Evolutionary conservation across 2,329 filamentous ascomycete species (phyloP).

Genomic region (Xylariaceae sp.): DNA sequence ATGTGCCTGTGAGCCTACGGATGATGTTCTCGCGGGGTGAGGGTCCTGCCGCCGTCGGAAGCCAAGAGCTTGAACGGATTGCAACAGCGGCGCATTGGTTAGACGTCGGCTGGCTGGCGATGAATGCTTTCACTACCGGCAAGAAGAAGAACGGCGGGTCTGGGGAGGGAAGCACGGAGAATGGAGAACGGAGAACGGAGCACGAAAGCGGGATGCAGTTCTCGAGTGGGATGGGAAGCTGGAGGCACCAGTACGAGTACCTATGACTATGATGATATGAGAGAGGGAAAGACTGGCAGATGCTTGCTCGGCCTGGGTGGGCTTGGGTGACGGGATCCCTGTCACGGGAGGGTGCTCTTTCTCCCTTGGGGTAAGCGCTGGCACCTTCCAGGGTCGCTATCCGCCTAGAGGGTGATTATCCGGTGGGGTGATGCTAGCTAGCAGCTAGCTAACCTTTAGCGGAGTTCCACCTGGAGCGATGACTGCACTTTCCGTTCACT

Average conservation of each 20-base stretch:
- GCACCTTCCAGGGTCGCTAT: not conserved
- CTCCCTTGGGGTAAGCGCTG: not conserved
- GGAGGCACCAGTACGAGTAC: not conserved
- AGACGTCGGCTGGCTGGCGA: not conserved
- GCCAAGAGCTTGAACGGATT: constrained; percentile 5
- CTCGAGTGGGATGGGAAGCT: not conserved
- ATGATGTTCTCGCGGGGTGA: not conserved
- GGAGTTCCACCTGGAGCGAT: not conserved
- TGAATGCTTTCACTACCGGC: not conserved
- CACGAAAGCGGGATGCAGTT: not conserved
- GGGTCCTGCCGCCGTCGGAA: constrained; percentile 17
- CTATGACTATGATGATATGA: not conserved
- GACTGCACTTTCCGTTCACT: not conserved
- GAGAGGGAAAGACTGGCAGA: not conserved
- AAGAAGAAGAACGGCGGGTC: not conserved
- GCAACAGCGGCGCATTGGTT: constrained; percentile 20
- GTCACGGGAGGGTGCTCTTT: not conserved
- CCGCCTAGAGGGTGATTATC: not conserved
- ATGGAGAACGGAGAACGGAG: not conserved
- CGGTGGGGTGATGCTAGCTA: not conserved
- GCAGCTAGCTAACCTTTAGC: not conserved
- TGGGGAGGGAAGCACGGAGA: not conserved
- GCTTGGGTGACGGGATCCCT: not conserved
- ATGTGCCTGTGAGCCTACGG: not conserved
- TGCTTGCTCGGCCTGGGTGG: not conserved